A percentile compares a stretch with the other conserved stretches of the same genome.
Conservation (phyloP, 371 early-diverging fungal genomes). For the Lichtheimia hyalospora region DNA sequence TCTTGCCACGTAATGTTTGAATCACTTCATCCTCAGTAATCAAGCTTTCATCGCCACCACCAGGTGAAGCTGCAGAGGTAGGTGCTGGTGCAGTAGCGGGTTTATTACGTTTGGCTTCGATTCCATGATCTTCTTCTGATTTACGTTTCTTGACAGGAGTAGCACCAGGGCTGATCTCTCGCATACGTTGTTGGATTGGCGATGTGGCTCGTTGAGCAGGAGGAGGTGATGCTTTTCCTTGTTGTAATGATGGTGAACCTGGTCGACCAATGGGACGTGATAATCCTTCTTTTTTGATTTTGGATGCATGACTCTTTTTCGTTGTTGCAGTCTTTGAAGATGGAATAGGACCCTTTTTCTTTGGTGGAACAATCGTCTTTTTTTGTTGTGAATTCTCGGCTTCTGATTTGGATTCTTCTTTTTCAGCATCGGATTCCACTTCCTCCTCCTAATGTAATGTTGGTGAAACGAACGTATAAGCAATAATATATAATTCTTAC, state of each 20-base stretch:
- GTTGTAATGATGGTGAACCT: conserved; percentile 46
- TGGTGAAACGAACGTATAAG: too few relatives aligned
- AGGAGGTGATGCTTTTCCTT: conserved; percentile 43
- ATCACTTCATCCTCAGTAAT: conserved; percentile 75
- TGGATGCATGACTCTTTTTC: conserved; percentile 34
- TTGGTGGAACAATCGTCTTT: conserved; percentile 33
- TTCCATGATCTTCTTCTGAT: conserved; percentile 17
- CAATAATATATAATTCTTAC: conserved; percentile 30
- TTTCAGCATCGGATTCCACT: conserved; percentile 48
- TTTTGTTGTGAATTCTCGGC: conserved; percentile 36
- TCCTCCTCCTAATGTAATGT: conserved; percentile 39
- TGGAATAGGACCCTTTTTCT: conserved; percentile 33
- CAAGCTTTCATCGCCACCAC: conserved; percentile 32
- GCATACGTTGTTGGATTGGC: not conserved
- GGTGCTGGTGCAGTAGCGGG: not conserved
- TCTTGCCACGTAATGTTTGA: conserved; percentile 51
- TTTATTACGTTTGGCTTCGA: conserved; percentile 12
- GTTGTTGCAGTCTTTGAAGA: conserved; percentile 29
- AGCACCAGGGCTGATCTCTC: conserved; percentile 6
- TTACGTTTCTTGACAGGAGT: conserved; percentile 34
- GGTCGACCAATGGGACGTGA: conserved; percentile 47
- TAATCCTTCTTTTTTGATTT: conserved; percentile 51
- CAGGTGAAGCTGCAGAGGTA: conserved; percentile 6
- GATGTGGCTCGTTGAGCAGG: conserved; percentile 3
- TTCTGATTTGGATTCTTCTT: conserved; percentile 46